These are phyloP conservation scores for Beta lomatogona DNA, from an alignment of 179 eudicot species.

Conservation along the genomic window DNA sequence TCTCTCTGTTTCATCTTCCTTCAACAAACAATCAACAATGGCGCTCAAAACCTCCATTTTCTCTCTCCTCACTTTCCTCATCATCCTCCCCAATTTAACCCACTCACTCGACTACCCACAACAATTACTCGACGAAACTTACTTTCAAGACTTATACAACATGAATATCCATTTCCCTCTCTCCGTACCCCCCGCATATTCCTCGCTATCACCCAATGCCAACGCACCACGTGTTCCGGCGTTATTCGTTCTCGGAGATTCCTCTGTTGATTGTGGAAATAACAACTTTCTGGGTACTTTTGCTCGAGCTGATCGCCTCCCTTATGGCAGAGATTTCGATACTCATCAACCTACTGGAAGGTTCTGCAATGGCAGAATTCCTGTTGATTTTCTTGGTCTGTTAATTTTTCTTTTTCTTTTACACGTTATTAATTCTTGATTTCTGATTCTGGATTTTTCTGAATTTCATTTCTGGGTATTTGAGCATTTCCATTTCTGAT, in stretches of 20 bases:
- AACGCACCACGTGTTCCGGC: conserved; percentile 11
- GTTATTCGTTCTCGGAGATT: conserved; percentile 29
- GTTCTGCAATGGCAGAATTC: conserved; percentile 47
- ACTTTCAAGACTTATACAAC: conserved; percentile 27
- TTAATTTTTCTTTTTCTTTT: neutral
- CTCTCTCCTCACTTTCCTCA: conserved; percentile 8
- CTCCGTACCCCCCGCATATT: neutral
- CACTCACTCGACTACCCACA: conserved; percentile 21
- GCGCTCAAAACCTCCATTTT: conserved; percentile 24
- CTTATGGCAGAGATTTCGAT: conserved; percentile 78
- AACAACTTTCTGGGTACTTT: conserved; percentile 34
- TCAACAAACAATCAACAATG: conserved; percentile 17
- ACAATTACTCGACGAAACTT: conserved; percentile 15
- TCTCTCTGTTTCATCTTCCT: too few species aligned
- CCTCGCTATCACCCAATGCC: neutral
- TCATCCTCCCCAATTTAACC: neutral
- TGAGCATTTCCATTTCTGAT: neutral
- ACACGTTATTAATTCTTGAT: neutral
- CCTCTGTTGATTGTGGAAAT: conserved; percentile 35
- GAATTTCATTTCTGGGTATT: neutral
- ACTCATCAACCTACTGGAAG: conserved; percentile 67
- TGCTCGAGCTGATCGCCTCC: conserved; percentile 60
- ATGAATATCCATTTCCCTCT: conserved; percentile 11
- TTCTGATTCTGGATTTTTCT: conserved; percentile 10
- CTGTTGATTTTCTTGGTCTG: conserved; percentile 32